Evolutionary conservation across 192 early-diverging fungal species (phyloP).

Genomic region (Backusella tarrabulga): DNA sequence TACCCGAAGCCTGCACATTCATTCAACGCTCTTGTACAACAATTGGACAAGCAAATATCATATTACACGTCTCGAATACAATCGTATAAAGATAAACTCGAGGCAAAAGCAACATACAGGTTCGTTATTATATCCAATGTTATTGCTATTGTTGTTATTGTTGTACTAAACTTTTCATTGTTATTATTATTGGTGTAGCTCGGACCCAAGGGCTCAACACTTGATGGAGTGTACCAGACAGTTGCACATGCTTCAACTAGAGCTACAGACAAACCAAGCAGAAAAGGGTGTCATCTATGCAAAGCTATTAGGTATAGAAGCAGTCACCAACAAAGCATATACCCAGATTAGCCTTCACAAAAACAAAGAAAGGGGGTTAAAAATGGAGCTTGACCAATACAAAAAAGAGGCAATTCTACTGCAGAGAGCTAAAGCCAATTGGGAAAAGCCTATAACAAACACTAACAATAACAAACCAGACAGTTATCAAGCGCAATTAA

Average conservation of each 20-base stretch:
- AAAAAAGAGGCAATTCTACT: slow-evolving; percentile 13
- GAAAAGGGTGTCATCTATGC: neutral
- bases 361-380: slow-evolving; percentile 21
- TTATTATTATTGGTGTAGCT: neutral
- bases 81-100: neutral
- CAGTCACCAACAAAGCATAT: slow-evolving; percentile 28
- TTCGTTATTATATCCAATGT: too few species aligned
- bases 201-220: neutral
- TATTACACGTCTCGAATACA: neutral
- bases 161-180: neutral
- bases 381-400: slow-evolving; percentile 31
- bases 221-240: neutral
- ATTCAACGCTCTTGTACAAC: slow-evolving; percentile 7
- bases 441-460: slow-evolving; percentile 38
- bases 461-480: slow-evolving; percentile 20
- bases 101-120: neutral
- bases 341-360: neutral
- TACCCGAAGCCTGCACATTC: neutral
- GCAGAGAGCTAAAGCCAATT: slow-evolving; percentile 29
- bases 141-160: too few species aligned
- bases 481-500: slow-evolving; percentile 29
- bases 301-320: slow-evolving; percentile 3
- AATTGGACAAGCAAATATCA: neutral
- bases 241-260: neutral
- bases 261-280: neutral